Evolutionary conservation across 768 basidiomycete genomes (phyloP).

Genomic region (Mycena latifolia): DNA sequence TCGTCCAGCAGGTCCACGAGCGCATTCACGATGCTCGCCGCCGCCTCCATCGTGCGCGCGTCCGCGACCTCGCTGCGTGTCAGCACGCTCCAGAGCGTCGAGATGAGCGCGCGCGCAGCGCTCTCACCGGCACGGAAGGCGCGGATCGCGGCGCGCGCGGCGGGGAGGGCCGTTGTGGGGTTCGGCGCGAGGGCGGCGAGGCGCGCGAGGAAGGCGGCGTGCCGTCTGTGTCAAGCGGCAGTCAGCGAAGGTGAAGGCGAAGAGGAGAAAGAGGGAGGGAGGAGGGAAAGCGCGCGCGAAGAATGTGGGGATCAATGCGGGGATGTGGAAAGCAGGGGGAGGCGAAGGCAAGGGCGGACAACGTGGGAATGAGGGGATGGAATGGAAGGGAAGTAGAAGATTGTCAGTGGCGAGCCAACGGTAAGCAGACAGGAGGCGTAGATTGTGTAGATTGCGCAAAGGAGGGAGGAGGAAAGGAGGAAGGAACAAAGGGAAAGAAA

Average conservation of each 20-base stretch:
- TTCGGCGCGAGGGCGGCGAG: slow-evolving; percentile 71
- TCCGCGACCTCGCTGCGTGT: too few species aligned
- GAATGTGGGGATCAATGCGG: not conserved
- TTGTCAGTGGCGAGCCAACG: too few species aligned
- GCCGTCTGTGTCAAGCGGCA: slow-evolving; percentile 71
- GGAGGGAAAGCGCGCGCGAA: not conserved
- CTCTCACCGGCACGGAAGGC: slow-evolving; percentile 84
- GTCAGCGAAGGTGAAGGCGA: too few species aligned
- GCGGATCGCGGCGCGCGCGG: slow-evolving; percentile 81
- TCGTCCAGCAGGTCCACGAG: slow-evolving; percentile 86
- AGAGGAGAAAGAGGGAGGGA: not conserved
- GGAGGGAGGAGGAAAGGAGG: too few species aligned
- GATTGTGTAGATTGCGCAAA: too few species aligned
- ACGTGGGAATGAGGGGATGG: too few species aligned
- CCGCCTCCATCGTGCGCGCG: slow-evolving; percentile 67
- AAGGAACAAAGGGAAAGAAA: too few species aligned
- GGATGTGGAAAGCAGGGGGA: too few species aligned
- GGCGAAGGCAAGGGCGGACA: too few species aligned
- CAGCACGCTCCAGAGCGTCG: slow-evolving; percentile 87
- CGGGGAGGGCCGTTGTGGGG: slow-evolving; percentile 67
- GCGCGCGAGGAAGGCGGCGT: slow-evolving; percentile 73
- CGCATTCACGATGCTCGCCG: slow-evolving; percentile 69
- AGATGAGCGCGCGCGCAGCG: slow-evolving; percentile 86
- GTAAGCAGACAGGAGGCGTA: too few species aligned
- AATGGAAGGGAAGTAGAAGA: too few species aligned